A percentile compares a stretch with the other conserved stretches of the same genome.
Evolutionary conservation across 176 grass and related monocot genomes (phyloP).

Genomic region (Aegilops sharonensis): DNA sequence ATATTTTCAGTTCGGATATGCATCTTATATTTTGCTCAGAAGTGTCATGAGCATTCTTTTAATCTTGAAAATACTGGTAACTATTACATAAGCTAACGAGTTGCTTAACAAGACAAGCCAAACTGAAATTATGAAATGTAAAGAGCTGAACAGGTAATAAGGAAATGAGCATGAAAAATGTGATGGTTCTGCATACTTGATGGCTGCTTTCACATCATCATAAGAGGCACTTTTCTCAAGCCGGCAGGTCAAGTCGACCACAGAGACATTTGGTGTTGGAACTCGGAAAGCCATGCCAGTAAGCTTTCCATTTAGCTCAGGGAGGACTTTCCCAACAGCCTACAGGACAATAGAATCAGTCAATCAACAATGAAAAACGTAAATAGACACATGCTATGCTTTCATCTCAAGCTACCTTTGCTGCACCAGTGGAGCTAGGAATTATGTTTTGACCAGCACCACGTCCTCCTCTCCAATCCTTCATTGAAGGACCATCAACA

Average conservation of each 20-base stretch:
- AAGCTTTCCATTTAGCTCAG: constrained; percentile 88
- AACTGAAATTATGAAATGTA: background rate
- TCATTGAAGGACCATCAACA: constrained; percentile 91
- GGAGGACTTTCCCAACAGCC: constrained; percentile 97
- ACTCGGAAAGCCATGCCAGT: constrained; percentile 99
- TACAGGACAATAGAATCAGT: constrained; percentile 31
- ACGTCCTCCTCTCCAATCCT: constrained; percentile 98
- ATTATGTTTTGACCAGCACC: constrained; percentile 99
- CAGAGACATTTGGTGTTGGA: constrained; percentile 96
- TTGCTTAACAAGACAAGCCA: background rate
- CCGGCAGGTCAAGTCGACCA: constrained; percentile 97
- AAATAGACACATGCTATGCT: background rate
- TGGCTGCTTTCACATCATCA: constrained; percentile 96
- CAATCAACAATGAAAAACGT: background rate
- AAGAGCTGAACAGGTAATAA: background rate
- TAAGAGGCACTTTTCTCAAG: constrained; percentile 90
- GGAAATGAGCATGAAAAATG: constrained; percentile 18
- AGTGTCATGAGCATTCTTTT: background rate
- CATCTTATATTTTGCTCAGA: background rate
- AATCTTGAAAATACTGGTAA: background rate
- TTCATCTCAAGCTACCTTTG: constrained; percentile 62
- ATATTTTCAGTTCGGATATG: background rate
- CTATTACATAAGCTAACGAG: background rate
- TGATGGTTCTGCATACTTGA: constrained; percentile 60
- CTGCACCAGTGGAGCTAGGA: constrained; percentile 98